Conservation (phyloP, 805 yeast genomes). For the Pachysolen tannophilus region DNA sequence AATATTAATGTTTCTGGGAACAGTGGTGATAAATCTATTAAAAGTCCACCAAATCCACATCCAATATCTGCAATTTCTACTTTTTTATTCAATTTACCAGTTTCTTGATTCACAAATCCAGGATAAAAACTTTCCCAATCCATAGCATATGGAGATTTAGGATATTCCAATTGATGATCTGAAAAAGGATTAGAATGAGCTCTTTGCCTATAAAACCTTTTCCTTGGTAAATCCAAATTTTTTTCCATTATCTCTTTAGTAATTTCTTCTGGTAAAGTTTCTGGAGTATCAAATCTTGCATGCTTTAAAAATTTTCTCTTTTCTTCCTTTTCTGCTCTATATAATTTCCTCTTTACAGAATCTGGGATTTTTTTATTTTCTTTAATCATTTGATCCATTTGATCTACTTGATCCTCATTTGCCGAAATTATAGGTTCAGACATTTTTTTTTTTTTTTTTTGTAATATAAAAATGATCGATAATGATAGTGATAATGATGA, state of each 20-base stretch:
- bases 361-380: slow-evolving; percentile 3
- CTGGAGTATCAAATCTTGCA: slow-evolving; percentile 32
- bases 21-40: slow-evolving; percentile 69
- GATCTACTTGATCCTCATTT: too few species aligned
- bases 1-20: slow-evolving; percentile 69
- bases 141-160: slow-evolving; percentile 74
- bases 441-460: too few species aligned
- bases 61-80: slow-evolving; percentile 95
- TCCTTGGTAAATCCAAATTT: slow-evolving; percentile 57
- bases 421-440: too few species aligned
- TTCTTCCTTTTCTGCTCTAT: slow-evolving; percentile 39
- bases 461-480: too few species aligned
- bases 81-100: slow-evolving; percentile 33
- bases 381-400: not conserved
- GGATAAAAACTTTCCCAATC: slow-evolving; percentile 82
- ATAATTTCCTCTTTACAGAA: slow-evolving; percentile 35
- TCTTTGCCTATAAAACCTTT: slow-evolving; percentile 88
- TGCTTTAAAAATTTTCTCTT: slow-evolving; percentile 36
- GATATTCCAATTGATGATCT: slow-evolving; percentile 89
- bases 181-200: slow-evolving; percentile 98
- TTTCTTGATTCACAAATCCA: slow-evolving; percentile 33
- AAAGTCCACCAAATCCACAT: slow-evolving; percentile 94
- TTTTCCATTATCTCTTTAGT: slow-evolving; percentile 9
- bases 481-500: too few species aligned
- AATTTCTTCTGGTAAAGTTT: slow-evolving; percentile 6